Base-by-base conservation (phyloP, 768 basidiomycete species). In the Lactifluus subvellereus region DNA sequence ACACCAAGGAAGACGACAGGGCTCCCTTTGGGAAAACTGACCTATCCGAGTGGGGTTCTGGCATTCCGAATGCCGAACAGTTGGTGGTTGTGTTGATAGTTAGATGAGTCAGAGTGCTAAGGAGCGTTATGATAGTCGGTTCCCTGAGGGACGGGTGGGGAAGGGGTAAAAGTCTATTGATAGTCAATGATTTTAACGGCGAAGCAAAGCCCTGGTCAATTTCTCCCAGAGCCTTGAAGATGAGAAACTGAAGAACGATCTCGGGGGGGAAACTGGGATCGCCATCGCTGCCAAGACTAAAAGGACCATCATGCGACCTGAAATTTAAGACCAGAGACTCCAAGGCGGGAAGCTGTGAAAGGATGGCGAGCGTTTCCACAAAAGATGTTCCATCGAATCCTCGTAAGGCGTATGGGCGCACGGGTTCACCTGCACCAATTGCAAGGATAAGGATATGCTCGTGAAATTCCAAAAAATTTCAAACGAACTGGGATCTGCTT, bases 181-280 rank as follows among this genome's bases (percentile, higher is more conserved):
- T 22, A 11, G 18, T 45, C 16, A 62, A 14, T 37, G 61, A 56
- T 13, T 51, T 62, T 3, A 56, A 61, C 35, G 48, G 49, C 1
- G 22, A 42, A 51, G 40, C 10, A 57, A 27, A 51, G 7, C 35
- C 18, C 1, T 1, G n/a, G 11, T 6, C 1, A 13, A 1, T 27
- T 32, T 62, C 61, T 27, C 40, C 40, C 20, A 62, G 49, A 20
- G 61, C 61, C 9, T 40, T 62, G 27, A 62, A 51, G 33, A 57
- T 57, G 33, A 62, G 54, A 3, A 62, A 56, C 40, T 62, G 61
- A 52, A 62, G 61, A 22, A 62, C 18, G 33, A 57, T 6, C 13
- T 57, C 48, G 49, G 54, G n/a, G 6, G 55, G 61, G 10, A 33
- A 40, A 7, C 38, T 3, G 13, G 8, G 4, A 16, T 32, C 10